These are phyloP conservation scores for Crithidia bombi DNA, from an alignment of 208 protist genomes.

Conservation along the genomic window DNA sequence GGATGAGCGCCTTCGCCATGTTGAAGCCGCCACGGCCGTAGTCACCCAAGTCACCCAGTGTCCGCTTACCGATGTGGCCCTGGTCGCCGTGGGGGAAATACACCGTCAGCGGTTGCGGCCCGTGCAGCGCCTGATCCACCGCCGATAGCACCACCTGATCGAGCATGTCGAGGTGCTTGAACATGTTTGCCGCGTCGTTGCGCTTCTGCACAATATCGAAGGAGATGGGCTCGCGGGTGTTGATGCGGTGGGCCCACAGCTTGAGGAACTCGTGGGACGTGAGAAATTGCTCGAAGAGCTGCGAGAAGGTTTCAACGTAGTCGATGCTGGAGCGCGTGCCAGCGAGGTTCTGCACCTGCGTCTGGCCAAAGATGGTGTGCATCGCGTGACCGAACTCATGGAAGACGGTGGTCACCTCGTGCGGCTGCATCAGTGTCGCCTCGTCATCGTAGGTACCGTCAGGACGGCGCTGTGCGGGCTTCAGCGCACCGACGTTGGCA, in stretches of 20 bases:
- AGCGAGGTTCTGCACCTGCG: conserved; percentile 91
- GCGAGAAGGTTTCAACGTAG: conserved; percentile 94
- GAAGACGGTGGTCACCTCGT: conserved; percentile 92
- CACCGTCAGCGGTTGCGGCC: conserved; percentile 85
- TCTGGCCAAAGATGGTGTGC: conserved; percentile 95
- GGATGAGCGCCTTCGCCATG: conserved; percentile 79
- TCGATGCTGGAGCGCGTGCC: conserved; percentile 93
- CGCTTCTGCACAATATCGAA: conserved; percentile 88
- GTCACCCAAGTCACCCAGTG: conserved; percentile 74
- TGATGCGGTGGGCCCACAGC: conserved; percentile 88
- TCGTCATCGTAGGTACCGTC: conserved; percentile 86
- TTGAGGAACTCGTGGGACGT: conserved; percentile 91
- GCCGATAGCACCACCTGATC: conserved; percentile 89
- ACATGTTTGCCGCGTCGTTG: conserved; percentile 86
- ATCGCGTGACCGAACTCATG: conserved; percentile 95
- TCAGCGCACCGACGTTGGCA: conserved; percentile 77
- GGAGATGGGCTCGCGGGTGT: conserved; percentile 89
- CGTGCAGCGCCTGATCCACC: conserved; percentile 89
- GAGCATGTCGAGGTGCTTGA: conserved; percentile 87
- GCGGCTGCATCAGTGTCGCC: conserved; percentile 80
- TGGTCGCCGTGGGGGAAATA: conserved; percentile 83
- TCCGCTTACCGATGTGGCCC: conserved; percentile 78
- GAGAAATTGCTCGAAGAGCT: conserved; percentile 94
- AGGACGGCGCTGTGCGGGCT: conserved; percentile 35
- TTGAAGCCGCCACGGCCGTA: conserved; percentile 82